phyloP scores from a whole-genome alignment of 345 rosid species.

The Citrus maxima region DNA sequence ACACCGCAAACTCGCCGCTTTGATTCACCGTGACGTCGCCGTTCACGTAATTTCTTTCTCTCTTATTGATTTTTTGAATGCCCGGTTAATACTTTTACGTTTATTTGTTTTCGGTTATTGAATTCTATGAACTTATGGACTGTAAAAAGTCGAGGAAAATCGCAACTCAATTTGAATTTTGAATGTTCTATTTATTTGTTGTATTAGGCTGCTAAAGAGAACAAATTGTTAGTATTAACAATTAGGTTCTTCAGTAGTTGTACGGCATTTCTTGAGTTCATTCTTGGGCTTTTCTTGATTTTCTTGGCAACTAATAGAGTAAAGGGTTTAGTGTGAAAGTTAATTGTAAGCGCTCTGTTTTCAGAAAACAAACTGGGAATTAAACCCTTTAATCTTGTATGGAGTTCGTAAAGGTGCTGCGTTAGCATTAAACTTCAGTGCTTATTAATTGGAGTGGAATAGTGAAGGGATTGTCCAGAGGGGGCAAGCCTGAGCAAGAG shows the following conservation, averaged over 20 bases:
- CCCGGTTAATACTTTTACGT: neutral
- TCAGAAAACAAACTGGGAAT: neutral
- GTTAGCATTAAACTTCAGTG: neutral
- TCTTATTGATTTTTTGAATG: neutral
- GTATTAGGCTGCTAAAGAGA: neutral
- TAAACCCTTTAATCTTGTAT: neutral
- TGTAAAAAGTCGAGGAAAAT: neutral
- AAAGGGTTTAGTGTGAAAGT: neutral
- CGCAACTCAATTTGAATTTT: neutral
- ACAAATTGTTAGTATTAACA: neutral
- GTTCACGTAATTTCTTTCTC: neutral
- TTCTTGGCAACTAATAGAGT: neutral
- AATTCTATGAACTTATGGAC: neutral
- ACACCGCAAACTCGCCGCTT: neutral
- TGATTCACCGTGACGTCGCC: neutral
- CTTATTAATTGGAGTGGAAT: too few relatives aligned
- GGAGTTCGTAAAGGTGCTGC: neutral
- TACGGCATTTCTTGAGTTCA: neutral
- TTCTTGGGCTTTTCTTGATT: neutral
- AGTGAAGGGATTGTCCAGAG: too few relatives aligned
- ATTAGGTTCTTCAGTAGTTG: neutral
- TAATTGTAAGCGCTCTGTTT: neutral
- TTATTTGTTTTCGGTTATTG: neutral
- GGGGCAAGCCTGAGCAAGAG: too few relatives aligned
- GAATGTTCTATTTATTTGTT: neutral